Evolutionary conservation across 345 rosid genomes (phyloP), one percentile per base, ranked within the genome.

Genomic region (Linum trigynum): DNA sequence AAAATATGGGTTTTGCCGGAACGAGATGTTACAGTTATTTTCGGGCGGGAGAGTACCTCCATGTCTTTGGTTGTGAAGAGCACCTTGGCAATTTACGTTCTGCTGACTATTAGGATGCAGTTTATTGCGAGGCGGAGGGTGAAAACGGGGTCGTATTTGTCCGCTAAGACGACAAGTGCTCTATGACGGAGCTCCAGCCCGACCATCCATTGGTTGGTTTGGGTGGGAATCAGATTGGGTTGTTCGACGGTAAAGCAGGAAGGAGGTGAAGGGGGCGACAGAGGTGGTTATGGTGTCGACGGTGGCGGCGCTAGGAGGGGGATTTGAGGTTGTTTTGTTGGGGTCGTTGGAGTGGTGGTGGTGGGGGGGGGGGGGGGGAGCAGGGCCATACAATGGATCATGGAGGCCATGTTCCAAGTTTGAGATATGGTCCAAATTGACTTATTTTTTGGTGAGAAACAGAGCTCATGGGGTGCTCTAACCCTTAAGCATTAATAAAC

Each of bases 101-200:
- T 72, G 16, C 65, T 76, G 32, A 82, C 76, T 71, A 76, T 75
- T 56, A 78, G 17, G 55, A 67, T 57, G 3, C 69, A 69, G 3
- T 45, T 11, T 23, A 68, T 38, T 2, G 84, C 86, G 0, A 78
- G 5, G 37, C 71, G 63, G 32, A 76, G 38, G 55, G 56, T 51
- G 72, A 80, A 80, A 50, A 83, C 68, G 0, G 84, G 80, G 43
- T 83, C 79, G 14, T 66, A 57, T 68, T 59, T 63, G 16, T 77
- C 79, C 0, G 86, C 79, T 16, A 80, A 40, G 14, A 9, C 67
- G 7, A 64, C 80, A 36, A 82, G 61, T 2, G 67, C 43, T 2
- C 62, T 3, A 68, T 78, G 81, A 40, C 75, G 72, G 16, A 73
- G 69, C 12, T 69, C 43, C 39, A 41, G 53, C 53, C 58, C 45